Conservation (phyloP, 306 rosid genomes). For the Trifolium repens region DNA sequence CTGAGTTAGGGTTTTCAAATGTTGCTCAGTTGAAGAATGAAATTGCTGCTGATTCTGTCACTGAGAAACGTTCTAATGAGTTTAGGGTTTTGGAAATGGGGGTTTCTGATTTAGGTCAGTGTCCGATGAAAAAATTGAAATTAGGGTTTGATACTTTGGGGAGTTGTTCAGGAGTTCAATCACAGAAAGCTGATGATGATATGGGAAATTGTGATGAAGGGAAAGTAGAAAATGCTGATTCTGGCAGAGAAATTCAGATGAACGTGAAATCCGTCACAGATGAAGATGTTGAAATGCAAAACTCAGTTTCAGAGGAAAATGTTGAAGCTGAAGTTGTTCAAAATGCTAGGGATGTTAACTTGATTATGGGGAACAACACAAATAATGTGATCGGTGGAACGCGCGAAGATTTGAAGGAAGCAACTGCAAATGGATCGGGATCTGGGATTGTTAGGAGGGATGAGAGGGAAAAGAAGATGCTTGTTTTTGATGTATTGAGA, state of each 20-base stretch:
- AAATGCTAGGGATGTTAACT: not conserved
- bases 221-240: not conserved
- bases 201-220: no score
- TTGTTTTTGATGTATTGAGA: slow-evolving; percentile 44
- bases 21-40: not conserved
- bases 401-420: not conserved
- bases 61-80: not conserved
- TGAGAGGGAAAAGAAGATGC: not conserved
- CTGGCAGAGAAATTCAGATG: not conserved
- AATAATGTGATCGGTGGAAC: not conserved
- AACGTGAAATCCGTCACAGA: not conserved
- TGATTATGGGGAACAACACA: not conserved
- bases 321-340: not conserved
- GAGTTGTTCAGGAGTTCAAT: no score
- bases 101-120: slow-evolving; percentile 26
- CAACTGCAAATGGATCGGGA: not conserved
- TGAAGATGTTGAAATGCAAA: not conserved
- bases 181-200: no score
- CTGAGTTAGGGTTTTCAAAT: slow-evolving; percentile 43
- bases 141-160: not conserved
- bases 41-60: not conserved
- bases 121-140: slow-evolving; percentile 43
- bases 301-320: no score
- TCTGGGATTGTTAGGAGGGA: not conserved
- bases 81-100: slow-evolving; percentile 30